These are phyloP conservation scores for Ananas comosus DNA, from an alignment of 176 grass and related monocot genomes.

Conservation along the genomic window DNA sequence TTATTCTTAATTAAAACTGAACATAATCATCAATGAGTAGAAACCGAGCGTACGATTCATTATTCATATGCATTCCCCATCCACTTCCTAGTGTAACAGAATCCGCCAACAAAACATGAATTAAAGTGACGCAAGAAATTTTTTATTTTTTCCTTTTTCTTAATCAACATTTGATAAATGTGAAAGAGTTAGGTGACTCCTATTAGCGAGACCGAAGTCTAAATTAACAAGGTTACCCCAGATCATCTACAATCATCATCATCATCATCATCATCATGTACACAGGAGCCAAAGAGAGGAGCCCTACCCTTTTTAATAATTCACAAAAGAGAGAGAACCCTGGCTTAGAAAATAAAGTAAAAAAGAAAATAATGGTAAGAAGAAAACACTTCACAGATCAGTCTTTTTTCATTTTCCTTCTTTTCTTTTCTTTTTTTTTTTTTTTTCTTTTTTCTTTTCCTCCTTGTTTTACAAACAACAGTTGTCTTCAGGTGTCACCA, in stretches of 20 bases:
- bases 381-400: conserved; percentile 23
- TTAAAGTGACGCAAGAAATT: not conserved
- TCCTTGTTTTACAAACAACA: not conserved
- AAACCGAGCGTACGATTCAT: not conserved
- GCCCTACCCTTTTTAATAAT: conserved; percentile 21
- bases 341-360: conserved; percentile 22
- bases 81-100: not conserved
- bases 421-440: not conserved
- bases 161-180: no score
- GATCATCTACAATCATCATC: not conserved
- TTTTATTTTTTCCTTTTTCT: no score
- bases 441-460: no score
- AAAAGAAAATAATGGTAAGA: conserved; percentile 19
- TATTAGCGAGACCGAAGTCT: not conserved
- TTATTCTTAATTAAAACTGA: no score
- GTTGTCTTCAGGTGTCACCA: conserved; percentile 6
- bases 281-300: conserved; percentile 36
- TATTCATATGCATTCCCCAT: not conserved
- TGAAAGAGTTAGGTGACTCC: no score
- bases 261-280: conserved; percentile 38
- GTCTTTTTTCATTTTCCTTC: not conserved
- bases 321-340: conserved; percentile 24
- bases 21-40: not conserved
- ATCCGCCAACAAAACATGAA: not conserved
- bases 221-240: conserved; percentile 10